A percentile compares a stretch with the other conserved stretches of the same genome.
These are phyloP conservation scores for Apiospora phragmitis DNA, from an alignment of 2,329 filamentous ascomycete genomes.

Conservation along the genomic window DNA sequence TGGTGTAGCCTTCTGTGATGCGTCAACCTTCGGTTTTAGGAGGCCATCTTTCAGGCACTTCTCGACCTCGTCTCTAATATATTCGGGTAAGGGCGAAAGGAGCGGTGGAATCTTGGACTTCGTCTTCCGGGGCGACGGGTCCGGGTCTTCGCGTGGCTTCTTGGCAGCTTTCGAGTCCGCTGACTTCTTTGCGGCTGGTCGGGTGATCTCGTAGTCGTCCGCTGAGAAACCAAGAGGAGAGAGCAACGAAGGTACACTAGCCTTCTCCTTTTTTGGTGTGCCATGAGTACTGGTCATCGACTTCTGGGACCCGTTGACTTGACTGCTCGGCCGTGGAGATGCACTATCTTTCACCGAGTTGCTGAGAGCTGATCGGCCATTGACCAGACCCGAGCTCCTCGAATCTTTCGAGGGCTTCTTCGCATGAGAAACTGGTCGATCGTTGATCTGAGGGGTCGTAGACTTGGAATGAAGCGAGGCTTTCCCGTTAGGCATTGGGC, in stretches of 20 bases:
- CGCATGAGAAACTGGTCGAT: conserved; percentile 22
- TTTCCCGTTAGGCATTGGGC: conserved; percentile 22
- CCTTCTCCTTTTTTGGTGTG: conserved; percentile 40
- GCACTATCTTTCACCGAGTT: conserved; percentile 24
- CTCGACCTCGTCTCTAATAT: conserved; percentile 18
- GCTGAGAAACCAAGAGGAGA: conserved; percentile 50
- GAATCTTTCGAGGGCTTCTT: conserved; percentile 26
- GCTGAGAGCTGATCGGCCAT: conserved; percentile 25
- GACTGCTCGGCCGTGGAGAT: conserved; percentile 40
- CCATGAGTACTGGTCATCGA: conserved; percentile 32
- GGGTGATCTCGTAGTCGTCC: conserved; percentile 36
- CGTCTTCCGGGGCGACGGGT: conserved; percentile 40
- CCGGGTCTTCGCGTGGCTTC: conserved; percentile 29
- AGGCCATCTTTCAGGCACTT: conserved; percentile 14
- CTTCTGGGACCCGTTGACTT: conserved; percentile 44
- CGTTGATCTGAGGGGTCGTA: conserved; percentile 22
- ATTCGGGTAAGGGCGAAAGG: conserved; percentile 44
- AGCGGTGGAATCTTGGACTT: conserved; percentile 46
- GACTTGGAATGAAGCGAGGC: conserved; percentile 23
- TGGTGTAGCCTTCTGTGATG: conserved; percentile 1
- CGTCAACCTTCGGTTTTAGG: not conserved
- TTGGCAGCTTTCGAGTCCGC: conserved; percentile 28
- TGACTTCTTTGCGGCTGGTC: conserved; percentile 33
- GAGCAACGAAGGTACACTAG: conserved; percentile 50
- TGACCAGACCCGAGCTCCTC: conserved; percentile 23